Conservation (phyloP, 176 grass and related monocot genomes). For the Hordeum marinum region DNA sequence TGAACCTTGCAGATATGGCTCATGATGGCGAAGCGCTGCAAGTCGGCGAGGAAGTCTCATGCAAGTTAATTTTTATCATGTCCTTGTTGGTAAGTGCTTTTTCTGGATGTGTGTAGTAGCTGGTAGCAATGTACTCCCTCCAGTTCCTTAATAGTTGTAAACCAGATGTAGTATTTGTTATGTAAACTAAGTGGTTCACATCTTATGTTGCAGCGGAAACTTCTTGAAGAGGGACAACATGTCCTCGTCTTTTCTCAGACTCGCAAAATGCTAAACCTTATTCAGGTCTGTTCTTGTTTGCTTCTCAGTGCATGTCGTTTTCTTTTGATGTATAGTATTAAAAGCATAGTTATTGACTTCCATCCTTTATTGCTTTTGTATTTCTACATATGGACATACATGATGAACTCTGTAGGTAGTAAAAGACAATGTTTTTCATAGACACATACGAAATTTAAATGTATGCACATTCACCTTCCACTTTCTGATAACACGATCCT, state of each 20-base stretch:
- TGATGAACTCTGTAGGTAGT: background rate
- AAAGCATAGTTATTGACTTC: background rate
- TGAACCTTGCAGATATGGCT: constrained; percentile 76
- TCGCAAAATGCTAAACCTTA: constrained; percentile 92
- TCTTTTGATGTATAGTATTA: background rate
- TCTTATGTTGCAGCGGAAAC: constrained; percentile 58
- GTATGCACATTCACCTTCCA: background rate
- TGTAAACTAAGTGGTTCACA: constrained; percentile 16
- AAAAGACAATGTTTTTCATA: background rate
- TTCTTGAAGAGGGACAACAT: constrained; percentile 73
- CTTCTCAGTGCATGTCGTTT: background rate
- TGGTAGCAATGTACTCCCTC: background rate
- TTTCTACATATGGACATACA: background rate
- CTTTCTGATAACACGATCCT: background rate
- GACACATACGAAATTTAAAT: background rate
- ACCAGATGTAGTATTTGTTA: constrained; percentile 4
- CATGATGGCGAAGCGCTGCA: constrained; percentile 42
- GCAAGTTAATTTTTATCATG: constrained; percentile 88
- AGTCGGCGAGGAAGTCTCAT: constrained; percentile 64
- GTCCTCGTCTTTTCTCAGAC: constrained; percentile 90
- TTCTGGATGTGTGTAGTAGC: background rate
- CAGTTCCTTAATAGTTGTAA: background rate
- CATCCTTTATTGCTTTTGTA: background rate
- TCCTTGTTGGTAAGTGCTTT: constrained; percentile 70
- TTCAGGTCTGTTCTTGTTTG: constrained; percentile 58